Evolutionary conservation across 2,329 filamentous ascomycete species (phyloP).

Genomic region (Fusarium solani-melongenae): DNA sequence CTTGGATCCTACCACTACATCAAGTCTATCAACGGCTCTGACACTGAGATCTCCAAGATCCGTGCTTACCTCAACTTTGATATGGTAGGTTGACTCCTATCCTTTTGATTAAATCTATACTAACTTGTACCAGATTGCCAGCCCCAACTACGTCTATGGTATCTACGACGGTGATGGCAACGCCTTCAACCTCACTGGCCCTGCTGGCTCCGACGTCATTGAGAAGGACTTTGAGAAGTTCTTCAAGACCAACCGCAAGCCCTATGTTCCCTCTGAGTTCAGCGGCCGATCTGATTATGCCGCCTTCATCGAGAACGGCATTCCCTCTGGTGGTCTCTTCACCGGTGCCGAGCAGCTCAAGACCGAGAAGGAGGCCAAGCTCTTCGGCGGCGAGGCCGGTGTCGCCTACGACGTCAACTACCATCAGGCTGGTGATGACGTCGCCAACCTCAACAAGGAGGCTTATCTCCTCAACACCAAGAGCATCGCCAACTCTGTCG

Average conservation of each 20-base stretch:
- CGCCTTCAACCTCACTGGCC: slow-evolving; percentile 64
- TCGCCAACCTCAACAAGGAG: slow-evolving; percentile 52
- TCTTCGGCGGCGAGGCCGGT: slow-evolving; percentile 72
- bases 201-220: slow-evolving; percentile 69
- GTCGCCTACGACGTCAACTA: slow-evolving; percentile 59
- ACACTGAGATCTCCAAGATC: slow-evolving; percentile 61
- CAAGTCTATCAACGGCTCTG: slow-evolving; percentile 51
- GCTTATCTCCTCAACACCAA: slow-evolving; percentile 59
- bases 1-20: slow-evolving; percentile 63
- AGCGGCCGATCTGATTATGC: slow-evolving; percentile 75
- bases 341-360: slow-evolving; percentile 75
- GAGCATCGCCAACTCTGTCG: slow-evolving; percentile 55
- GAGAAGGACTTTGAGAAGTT: slow-evolving; percentile 69
- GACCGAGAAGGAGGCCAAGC: slow-evolving; percentile 66
- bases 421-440: slow-evolving; percentile 57
- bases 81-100: slow-evolving; percentile 53
- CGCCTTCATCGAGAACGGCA: slow-evolving; percentile 73
- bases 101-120: not conserved
- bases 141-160: slow-evolving; percentile 61
- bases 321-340: slow-evolving; percentile 75
- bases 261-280: slow-evolving; percentile 71
- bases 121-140: slow-evolving; percentile 50
- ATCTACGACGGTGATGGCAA: slow-evolving; percentile 72
- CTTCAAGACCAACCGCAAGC: slow-evolving; percentile 58
- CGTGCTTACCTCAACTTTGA: slow-evolving; percentile 68